A percentile compares a stretch with the other conserved stretches of the same genome.
phyloP scores from a whole-genome alignment of 441 rosid species.

The Erysimum cheiri region DNA sequence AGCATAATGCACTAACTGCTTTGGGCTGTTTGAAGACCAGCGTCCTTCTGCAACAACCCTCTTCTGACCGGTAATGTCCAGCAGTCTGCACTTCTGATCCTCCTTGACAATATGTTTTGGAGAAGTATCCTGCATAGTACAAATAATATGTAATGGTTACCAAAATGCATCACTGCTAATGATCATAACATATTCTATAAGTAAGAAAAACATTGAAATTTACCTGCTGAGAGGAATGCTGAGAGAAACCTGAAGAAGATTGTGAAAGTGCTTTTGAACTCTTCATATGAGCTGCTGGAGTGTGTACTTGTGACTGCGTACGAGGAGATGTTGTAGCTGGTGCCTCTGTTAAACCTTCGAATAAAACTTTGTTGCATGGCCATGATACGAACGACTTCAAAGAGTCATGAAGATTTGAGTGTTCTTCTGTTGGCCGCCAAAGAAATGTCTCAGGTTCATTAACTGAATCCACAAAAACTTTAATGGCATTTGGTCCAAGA shows the following conservation, averaged over 20 bases:
- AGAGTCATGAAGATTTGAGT: constrained; percentile 10
- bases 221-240: neutral
- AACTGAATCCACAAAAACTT: constrained; percentile 11
- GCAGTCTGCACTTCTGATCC: constrained; percentile 2
- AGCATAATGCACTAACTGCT: constrained; percentile 17
- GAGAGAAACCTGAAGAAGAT: constrained; percentile 3
- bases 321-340: neutral
- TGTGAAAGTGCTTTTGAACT: neutral
- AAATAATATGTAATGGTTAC: neutral
- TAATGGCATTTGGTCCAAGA: constrained; percentile 6
- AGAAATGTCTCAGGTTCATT: neutral
- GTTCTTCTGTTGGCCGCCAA: constrained; percentile 19
- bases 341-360: neutral
- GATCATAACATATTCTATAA: too few species aligned
- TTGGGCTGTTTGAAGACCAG: constrained; percentile 24
- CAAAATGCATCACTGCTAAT: neutral
- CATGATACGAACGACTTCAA: constrained; percentile 3
- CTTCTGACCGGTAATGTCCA: constrained; percentile 7
- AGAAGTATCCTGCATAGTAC: neutral
- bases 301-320: neutral
- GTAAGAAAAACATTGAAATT: too few species aligned
- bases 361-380: neutral
- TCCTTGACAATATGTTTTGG: constrained; percentile 1
- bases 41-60: constrained; percentile 22
- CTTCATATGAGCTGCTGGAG: constrained; percentile 10